These are phyloP conservation scores for Triglochin maritima DNA, from an alignment of 106 monocot species.

Conservation along the genomic window DNA sequence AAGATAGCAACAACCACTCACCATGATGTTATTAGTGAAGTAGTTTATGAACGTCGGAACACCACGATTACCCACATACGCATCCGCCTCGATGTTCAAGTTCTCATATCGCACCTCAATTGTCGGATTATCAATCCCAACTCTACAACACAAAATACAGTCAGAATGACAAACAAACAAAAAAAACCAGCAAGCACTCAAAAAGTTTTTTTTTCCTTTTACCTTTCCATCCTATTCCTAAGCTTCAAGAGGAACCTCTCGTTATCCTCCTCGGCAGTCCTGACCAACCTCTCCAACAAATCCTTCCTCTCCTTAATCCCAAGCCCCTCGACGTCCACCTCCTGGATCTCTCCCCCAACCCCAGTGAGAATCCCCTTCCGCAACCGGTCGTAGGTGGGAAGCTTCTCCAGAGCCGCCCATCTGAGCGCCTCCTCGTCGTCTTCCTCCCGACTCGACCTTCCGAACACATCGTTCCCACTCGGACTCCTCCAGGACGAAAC, in stretches of 20 bases:
- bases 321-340: slow-evolving; percentile 14
- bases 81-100: slow-evolving; percentile 31
- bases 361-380: slow-evolving; percentile 6
- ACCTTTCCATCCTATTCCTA: slow-evolving; percentile 56
- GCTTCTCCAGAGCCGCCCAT: slow-evolving; percentile 22
- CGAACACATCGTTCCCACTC: slow-evolving; percentile 12
- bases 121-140: slow-evolving; percentile 43
- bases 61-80: background rate
- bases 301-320: slow-evolving; percentile 10
- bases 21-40: slow-evolving; percentile 29
- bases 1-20: background rate
- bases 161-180: background rate
- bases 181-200: background rate
- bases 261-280: slow-evolving; percentile 14
- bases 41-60: slow-evolving; percentile 18
- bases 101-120: slow-evolving; percentile 56
- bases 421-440: slow-evolving; percentile 23
- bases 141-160: slow-evolving; percentile 16
- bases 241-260: slow-evolving; percentile 38
- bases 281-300: slow-evolving; percentile 8
- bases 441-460: slow-evolving; percentile 4
- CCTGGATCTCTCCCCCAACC: slow-evolving; percentile 1
- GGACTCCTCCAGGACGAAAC: background rate
- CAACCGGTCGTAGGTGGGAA: slow-evolving; percentile 12
- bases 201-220: background rate